phyloP scores from a whole-genome alignment of 805 yeast species.

The Candida arabinofermentans region DNA sequence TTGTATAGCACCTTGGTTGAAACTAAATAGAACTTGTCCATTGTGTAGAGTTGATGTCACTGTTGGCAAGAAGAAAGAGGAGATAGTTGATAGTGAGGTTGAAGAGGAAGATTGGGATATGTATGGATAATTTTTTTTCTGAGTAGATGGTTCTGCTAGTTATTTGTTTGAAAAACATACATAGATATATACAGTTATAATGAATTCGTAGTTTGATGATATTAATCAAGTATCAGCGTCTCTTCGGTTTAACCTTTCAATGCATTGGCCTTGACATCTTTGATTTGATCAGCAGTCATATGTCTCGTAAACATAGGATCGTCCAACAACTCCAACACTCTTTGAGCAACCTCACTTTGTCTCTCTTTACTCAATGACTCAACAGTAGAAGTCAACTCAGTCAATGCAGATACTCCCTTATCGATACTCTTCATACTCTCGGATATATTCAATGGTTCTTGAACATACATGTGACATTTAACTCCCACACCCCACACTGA shows the following conservation, averaged over 20 bases:
- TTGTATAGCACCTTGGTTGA: constrained; percentile 88
- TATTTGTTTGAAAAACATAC: background rate
- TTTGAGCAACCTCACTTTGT: constrained; percentile 48
- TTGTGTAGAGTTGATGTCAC: constrained; percentile 74
- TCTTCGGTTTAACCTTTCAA: background rate
- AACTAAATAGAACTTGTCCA: constrained; percentile 74
- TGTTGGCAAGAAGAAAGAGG: constrained; percentile 39
- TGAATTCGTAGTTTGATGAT: background rate
- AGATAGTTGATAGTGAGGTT: constrained; percentile 45
- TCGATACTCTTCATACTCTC: constrained; percentile 35
- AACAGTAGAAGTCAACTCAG: constrained; percentile 22
- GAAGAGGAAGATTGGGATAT: constrained; percentile 75
- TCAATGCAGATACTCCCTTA: constrained; percentile 14
- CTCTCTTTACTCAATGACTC: constrained; percentile 20
- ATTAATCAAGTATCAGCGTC: background rate
- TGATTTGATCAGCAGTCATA: constrained; percentile 28
- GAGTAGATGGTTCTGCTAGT: background rate
- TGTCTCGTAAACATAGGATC: constrained; percentile 68
- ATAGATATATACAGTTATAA: constrained; percentile 10
- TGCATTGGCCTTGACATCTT: constrained; percentile 14
- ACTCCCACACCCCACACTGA: constrained; percentile 80
- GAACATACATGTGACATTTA: constrained; percentile 61
- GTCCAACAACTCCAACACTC: constrained; percentile 66
- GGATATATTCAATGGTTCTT: constrained; percentile 44
- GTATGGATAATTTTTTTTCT: constrained; percentile 49